phyloP scores from a whole-genome alignment of 2,329 filamentous ascomycete species.

The Aspergillus hiratsukae region DNA sequence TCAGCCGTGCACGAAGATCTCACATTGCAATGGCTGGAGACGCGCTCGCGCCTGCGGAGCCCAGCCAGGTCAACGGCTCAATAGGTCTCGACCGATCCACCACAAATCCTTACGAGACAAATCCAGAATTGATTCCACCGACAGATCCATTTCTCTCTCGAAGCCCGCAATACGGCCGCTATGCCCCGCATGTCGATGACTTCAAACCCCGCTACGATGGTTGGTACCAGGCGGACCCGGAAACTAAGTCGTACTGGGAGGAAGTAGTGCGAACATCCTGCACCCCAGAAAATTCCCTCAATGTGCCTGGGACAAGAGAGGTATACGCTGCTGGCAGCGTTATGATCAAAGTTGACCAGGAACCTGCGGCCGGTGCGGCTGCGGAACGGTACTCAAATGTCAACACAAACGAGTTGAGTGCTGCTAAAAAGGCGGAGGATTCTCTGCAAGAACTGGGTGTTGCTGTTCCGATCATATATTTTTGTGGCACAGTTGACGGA shows the following conservation, averaged over 20 bases:
- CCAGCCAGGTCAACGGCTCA: constrained; percentile 21
- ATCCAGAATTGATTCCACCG: constrained; percentile 25
- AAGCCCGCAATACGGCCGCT: constrained; percentile 33
- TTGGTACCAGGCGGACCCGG: constrained; percentile 30
- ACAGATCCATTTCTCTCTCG: constrained; percentile 32
- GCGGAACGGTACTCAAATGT: constrained; percentile 29
- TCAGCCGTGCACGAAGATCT: neutral
- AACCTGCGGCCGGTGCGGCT: constrained; percentile 19
- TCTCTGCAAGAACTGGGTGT: constrained; percentile 29
- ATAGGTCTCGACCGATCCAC: constrained; percentile 8
- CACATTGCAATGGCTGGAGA: constrained; percentile 17
- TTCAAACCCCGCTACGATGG: constrained; percentile 32
- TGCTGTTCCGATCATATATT: constrained; percentile 33
- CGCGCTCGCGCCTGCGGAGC: constrained; percentile 15
- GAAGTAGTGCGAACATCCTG: constrained; percentile 28
- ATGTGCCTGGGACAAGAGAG: constrained; percentile 27
- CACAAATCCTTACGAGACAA: constrained; percentile 33
- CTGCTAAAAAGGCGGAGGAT: constrained; percentile 32
- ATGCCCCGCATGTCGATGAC: constrained; percentile 29
- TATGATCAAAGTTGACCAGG: constrained; percentile 34
- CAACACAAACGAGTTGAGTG: constrained; percentile 36
- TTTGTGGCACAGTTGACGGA: constrained; percentile 34
- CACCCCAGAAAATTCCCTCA: constrained; percentile 29
- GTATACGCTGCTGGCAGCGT: constrained; percentile 34
- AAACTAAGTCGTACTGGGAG: constrained; percentile 33